Base-by-base conservation (phyloP, 2,329 filamentous ascomycete genomes). In the Ophiostoma ips region DNA sequence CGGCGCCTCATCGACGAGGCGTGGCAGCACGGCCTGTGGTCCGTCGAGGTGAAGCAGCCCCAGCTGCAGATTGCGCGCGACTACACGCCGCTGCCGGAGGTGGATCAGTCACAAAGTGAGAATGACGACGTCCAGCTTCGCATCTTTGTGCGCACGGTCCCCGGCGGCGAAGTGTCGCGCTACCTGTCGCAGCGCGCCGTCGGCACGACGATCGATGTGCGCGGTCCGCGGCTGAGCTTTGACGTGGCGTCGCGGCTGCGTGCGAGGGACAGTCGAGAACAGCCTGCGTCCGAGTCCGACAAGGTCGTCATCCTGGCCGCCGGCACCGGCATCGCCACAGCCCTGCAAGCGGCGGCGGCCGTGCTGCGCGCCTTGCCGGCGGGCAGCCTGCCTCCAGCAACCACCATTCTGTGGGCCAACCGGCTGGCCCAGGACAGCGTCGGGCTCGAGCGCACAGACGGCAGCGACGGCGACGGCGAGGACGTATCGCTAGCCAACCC, bases 21-120 rank as follows among this genome's bases (percentile, higher is more conserved):
- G 21, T 82, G 79, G 76, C 64, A 66, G 40, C 71, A 76, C 50
- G 83, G 84, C 5, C 73, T 94, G 38, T 94, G 87, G 84, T 88
- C 83, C 55, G 83, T 96, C 33, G 84, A 95, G 68, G 80, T 95
- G 61, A 95, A 94, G 68, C 92, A 96, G 67, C 92, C 92, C 2
- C 82, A 95, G 63, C 68, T 96, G 51, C 89, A 95, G 66, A 94
- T 98, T 58, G 86, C 87, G 40, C 71, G 92, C 54, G 81, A 87
- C 52, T 98, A 98, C 66, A 96, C 92, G 4, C 88, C 90, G 1
- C 70, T 98, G 0, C 90, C 87, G 0, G 74, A 79, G 0, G 24
- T 30, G 12, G 43, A 44, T 9, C 11, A 18, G 3, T 18, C n/a
- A n/a, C n/a, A n/a, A n/a, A n/a, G n/a, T n/a, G 36, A 24, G 7